Evolutionary conservation across 345 rosid species (phyloP), one percentile per base, ranked within the genome.

Genomic region (Brassica carinata): DNA sequence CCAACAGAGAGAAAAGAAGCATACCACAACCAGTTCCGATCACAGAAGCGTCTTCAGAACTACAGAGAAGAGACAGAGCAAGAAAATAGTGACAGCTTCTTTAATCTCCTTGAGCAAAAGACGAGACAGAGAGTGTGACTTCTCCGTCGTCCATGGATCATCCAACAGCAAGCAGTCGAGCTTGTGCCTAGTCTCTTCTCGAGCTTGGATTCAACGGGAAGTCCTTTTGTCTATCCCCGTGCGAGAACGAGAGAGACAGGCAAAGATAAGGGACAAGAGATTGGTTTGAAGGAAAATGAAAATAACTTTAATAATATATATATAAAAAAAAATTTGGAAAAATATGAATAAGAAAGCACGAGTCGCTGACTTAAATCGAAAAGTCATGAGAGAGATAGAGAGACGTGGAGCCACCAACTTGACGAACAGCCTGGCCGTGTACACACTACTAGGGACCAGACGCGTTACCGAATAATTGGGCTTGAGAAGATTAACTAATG

Each of bases 371-470:
- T 30, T 64, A 68, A 36, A 29, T 55, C 33, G 83, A 81, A 81
- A 81, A 81, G 83, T 81, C 83, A 13, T 69, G 18, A 55, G 67
- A 51, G 40, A 75, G 76, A 70, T 2, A 45, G 6, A 45, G 17
- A 43, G 51, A 43, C 79, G 83, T 80, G 83, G 79, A 81, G 69
- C 63, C 83, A 81, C 73, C 83, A 81, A 75, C 80, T 80, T 75
- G 80, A 80, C 68, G 26, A 53, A 64, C 83, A 75, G 73, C 73
- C 83, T 74, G 79, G 66, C 76, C 4, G 23, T 69, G 72, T 61
- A 9, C 78, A 73, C 82, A 67, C 82, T 15, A 14, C 36, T 8
- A 45, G 64, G 65, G 29, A n/a, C 17, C 57, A 48, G 15, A 14
- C 57, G 17, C 5, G 5, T 48, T 0, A 33, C 63, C 64, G 40